Base-by-base conservation (phyloP, 2,329 filamentous ascomycete genomes). In the Trichoderma simmonsii region DNA sequence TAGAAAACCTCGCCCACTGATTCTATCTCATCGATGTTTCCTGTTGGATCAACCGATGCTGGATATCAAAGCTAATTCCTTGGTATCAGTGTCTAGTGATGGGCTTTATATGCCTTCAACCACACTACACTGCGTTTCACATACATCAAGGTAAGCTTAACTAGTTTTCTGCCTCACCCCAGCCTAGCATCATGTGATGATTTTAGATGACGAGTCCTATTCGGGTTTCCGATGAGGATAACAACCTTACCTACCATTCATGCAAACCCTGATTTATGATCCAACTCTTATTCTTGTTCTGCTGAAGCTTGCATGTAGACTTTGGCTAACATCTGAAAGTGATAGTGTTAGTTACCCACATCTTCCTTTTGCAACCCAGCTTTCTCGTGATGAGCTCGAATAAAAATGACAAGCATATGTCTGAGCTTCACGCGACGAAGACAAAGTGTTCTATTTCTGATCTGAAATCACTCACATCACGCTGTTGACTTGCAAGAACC, bases 1-100 rank as follows among this genome's bases (percentile, higher is more conserved):
- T 97, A 97, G 94, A 97, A 97, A 97, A 97, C 95, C 94, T 97
- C 90, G 94, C 93, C 94, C 93, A 95, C 94, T 97, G 94, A 97
- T 84, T 77, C 73, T 71, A 75, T 73, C 75, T 71, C 60, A 14
- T 57, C 62, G 74, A 70, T 64, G 34, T 15, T n/a, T 60, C 18
- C 15, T 26, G 8, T 21, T 61, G 26, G 43, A 48, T 48, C 64
- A 34, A n/a, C 24, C 14, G 60, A 63, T 14, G 39, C 12, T n/a
- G 26, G 60, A 43, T 43, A 62, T 63, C 26, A 24, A 39, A 56
- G 54, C 70, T 72, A 63, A 73, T 28, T 1, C 18, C 43, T 56
- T 12, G n/a, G 26, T 14, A 11, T 67, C 71, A 75, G 74, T 74
- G 73, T 74, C 72, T 64, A 28, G 62, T 64, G 68, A 74, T 60